Percentiles rank a stretch among this genome's conserved stretches.
Evolutionary conservation across 345 rosid species (phyloP).

Genomic region (Erucastrum elatum): DNA sequence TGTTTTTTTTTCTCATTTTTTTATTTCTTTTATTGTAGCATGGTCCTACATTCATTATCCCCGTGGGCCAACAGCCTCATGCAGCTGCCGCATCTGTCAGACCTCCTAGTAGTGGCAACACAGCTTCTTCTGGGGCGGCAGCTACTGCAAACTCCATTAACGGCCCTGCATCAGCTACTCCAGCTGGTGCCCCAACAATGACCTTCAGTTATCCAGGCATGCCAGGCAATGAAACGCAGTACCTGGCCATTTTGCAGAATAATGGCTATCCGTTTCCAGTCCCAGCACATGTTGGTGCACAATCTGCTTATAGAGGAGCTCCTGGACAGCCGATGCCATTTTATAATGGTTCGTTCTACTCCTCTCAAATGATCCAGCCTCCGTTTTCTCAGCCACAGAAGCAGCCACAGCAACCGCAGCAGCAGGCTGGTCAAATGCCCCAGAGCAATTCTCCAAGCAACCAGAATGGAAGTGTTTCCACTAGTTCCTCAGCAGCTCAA

Average conservation of each 20-base stretch:
- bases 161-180: slow-evolving; percentile 55
- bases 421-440: slow-evolving; percentile 58
- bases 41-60: slow-evolving; percentile 81
- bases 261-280: slow-evolving; percentile 76
- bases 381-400: slow-evolving; percentile 70
- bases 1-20: background rate
- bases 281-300: slow-evolving; percentile 83
- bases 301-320: slow-evolving; percentile 69
- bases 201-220: slow-evolving; percentile 80
- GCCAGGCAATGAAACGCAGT: slow-evolving; percentile 83
- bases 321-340: slow-evolving; percentile 75
- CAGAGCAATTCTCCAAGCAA: slow-evolving; percentile 51
- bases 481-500: slow-evolving; percentile 72
- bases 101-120: slow-evolving; percentile 48
- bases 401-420: slow-evolving; percentile 50
- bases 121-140: slow-evolving; percentile 46
- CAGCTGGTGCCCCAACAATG: slow-evolving; percentile 68
- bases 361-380: slow-evolving; percentile 86
- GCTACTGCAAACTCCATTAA: slow-evolving; percentile 50
- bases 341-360: slow-evolving; percentile 81
- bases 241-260: slow-evolving; percentile 87
- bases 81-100: slow-evolving; percentile 69
- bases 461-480: slow-evolving; percentile 66
- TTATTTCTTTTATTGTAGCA: slow-evolving; percentile 51
- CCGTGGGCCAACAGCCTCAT: slow-evolving; percentile 83